Percentiles rank a stretch among this genome's conserved stretches.
phyloP scores from a whole-genome alignment of 306 rosid species.

The Argentina anserina region DNA sequence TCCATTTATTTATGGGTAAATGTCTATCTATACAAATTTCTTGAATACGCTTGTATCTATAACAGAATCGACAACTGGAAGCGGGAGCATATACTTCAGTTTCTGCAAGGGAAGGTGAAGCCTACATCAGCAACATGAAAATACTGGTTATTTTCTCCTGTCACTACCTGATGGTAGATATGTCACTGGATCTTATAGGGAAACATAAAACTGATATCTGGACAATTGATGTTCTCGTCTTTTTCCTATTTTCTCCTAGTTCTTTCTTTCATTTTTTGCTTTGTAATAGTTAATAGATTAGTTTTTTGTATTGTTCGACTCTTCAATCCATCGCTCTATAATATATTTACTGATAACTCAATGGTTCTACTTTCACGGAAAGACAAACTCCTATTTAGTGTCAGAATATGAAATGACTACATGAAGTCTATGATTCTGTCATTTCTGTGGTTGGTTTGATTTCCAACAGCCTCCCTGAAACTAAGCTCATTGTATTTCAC shows the following conservation, averaged over 20 bases:
- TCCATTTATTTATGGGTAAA: not conserved
- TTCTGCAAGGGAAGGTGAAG: constrained; percentile 74
- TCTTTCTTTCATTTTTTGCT: no score
- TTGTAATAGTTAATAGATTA: not conserved
- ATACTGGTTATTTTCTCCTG: constrained; percentile 8
- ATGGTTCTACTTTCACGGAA: no score
- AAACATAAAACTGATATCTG: not conserved
- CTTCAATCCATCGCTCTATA: not conserved
- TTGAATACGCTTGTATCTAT: not conserved
- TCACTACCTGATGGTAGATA: not conserved
- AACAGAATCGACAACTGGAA: constrained; percentile 95
- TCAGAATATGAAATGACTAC: no score
- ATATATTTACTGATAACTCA: no score
- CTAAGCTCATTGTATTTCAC: no score
- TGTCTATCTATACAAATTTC: not conserved
- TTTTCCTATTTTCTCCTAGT: not conserved
- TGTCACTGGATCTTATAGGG: not conserved
- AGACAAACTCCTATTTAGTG: no score
- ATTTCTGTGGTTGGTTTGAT: no score
- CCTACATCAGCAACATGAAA: constrained; percentile 42
- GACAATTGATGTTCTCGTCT: not conserved
- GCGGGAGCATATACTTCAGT: constrained; percentile 84
- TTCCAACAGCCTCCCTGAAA: no score
- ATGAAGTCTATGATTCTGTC: no score
- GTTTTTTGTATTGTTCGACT: not conserved